phyloP scores from a whole-genome alignment of 139 green algal genomes.

The Coelastrella sp. region DNA sequence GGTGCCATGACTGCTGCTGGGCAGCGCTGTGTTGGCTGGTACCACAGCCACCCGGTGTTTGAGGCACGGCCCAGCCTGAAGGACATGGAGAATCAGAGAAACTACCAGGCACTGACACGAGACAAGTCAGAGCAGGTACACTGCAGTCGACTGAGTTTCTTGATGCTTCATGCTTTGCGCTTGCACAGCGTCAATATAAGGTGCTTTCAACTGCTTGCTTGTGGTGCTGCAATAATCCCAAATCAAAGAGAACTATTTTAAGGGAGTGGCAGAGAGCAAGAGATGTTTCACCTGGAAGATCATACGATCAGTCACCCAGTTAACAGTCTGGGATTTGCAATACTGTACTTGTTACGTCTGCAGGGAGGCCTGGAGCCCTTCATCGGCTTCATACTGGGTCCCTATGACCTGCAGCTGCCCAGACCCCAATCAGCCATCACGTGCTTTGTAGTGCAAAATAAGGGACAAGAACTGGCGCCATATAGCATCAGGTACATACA shows the following conservation, averaged over 20 bases:
- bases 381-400: constrained; percentile 83
- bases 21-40: constrained; percentile 80
- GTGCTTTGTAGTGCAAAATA: constrained; percentile 56
- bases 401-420: constrained; percentile 80
- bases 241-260: too few relatives aligned
- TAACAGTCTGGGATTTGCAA: too few relatives aligned
- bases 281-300: too few relatives aligned
- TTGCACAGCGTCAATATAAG: neutral
- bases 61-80: constrained; percentile 75
- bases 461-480: constrained; percentile 32
- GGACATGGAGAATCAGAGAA: constrained; percentile 92
- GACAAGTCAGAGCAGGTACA: constrained; percentile 33
- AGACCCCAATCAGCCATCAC: constrained; percentile 52
- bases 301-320: too few relatives aligned
- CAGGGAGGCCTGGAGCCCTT: constrained; percentile 75
- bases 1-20: constrained; percentile 68
- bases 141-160: neutral
- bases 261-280: too few relatives aligned
- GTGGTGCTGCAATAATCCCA: neutral
- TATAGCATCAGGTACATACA: constrained; percentile 30
- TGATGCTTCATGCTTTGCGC: neutral
- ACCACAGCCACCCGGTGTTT: constrained; percentile 90
- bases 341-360: neutral
- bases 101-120: constrained; percentile 86
- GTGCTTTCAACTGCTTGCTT: neutral